Evolutionary conservation across 2,329 filamentous ascomycete species (phyloP).

Genomic region (Hypomyces perniciosus): DNA sequence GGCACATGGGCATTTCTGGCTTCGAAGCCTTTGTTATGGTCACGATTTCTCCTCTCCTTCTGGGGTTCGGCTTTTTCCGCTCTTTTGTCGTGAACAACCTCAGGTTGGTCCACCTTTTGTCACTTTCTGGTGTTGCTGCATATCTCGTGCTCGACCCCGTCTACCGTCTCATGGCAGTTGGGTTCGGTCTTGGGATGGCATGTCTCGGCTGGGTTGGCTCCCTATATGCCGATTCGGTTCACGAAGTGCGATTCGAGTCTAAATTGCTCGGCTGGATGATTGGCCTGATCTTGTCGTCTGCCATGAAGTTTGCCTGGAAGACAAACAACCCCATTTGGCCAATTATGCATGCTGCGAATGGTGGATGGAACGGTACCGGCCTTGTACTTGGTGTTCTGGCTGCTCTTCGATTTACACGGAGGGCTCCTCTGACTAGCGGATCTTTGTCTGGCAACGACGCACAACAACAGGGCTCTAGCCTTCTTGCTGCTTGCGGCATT

Average conservation of each 20-base stretch:
- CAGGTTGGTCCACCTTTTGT: constrained; percentile 67
- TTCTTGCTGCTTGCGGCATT: constrained; percentile 70
- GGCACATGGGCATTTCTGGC: constrained; percentile 98
- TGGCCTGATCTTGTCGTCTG: constrained; percentile 76
- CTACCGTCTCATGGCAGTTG: constrained; percentile 71
- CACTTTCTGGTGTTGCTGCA: constrained; percentile 70
- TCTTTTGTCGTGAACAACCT: constrained; percentile 62
- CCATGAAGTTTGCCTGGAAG: constrained; percentile 86
- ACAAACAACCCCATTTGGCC: constrained; percentile 98
- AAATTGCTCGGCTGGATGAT: constrained; percentile 74
- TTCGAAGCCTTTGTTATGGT: constrained; percentile 87
- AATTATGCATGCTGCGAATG: constrained; percentile 81
- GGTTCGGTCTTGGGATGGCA: constrained; percentile 72
- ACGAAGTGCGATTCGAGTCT: constrained; percentile 70
- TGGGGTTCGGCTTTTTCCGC: constrained; percentile 65
- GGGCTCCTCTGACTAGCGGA: constrained; percentile 44
- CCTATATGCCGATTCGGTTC: constrained; percentile 69
- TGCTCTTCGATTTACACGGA: constrained; percentile 67
- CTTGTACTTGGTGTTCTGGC: constrained; percentile 70
- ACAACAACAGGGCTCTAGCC: constrained; percentile 55
- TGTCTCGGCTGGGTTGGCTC: constrained; percentile 81
- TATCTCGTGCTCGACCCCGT: constrained; percentile 70
- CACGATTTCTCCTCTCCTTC: constrained; percentile 72
- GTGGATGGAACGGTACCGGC: constrained; percentile 85
- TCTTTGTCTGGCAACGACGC: constrained; percentile 23